Percentiles rank a stretch among this genome's conserved stretches.
Conservation (phyloP, 768 basidiomycete species). For the Pulveroboletus sp. region DNA sequence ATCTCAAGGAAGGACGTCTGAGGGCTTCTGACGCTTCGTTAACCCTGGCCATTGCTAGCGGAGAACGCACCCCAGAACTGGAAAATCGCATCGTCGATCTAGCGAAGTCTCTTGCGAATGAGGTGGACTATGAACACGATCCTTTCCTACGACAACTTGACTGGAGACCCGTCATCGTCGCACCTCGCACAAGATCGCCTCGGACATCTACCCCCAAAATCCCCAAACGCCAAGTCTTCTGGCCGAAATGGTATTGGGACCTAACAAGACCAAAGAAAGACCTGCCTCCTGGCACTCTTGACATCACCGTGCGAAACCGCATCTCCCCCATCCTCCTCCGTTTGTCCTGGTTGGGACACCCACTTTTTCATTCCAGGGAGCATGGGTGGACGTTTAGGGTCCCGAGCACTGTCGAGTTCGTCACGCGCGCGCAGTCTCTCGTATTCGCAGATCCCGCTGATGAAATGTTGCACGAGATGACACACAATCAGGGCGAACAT, state of each 20-base stretch:
- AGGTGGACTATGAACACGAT: conserved; percentile 33
- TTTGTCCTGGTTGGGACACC: conserved; percentile 83
- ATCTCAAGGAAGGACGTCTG: conserved; percentile 43
- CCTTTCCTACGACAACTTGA: conserved; percentile 65
- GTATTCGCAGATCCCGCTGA: conserved; percentile 65
- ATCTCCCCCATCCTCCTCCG: conserved; percentile 81
- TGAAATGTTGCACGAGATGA: conserved; percentile 47
- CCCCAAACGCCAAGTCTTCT: conserved; percentile 48
- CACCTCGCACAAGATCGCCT: background rate
- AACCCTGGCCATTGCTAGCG: conserved; percentile 44
- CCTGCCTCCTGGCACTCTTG: conserved; percentile 64
- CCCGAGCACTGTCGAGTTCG: conserved; percentile 41
- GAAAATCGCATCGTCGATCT: conserved; percentile 37
- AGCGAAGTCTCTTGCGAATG: conserved; percentile 36
- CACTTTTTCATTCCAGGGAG: conserved; percentile 79
- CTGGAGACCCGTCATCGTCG: conserved; percentile 46
- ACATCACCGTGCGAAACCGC: conserved; percentile 80
- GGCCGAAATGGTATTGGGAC: conserved; percentile 99
- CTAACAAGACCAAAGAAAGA: conserved; percentile 70
- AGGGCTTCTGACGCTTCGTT: conserved; percentile 40
- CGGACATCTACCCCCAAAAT: conserved; percentile 13
- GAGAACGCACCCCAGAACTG: conserved; percentile 35
- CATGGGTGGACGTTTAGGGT: conserved; percentile 94
- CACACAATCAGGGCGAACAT: conserved; percentile 32
- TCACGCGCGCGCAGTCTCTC: conserved; percentile 44